Evolutionary conservation across 352 stramenopile genomes (phyloP), one percentile per base, ranked within the genome.

Genomic region (Phytophthora foliorum): DNA sequence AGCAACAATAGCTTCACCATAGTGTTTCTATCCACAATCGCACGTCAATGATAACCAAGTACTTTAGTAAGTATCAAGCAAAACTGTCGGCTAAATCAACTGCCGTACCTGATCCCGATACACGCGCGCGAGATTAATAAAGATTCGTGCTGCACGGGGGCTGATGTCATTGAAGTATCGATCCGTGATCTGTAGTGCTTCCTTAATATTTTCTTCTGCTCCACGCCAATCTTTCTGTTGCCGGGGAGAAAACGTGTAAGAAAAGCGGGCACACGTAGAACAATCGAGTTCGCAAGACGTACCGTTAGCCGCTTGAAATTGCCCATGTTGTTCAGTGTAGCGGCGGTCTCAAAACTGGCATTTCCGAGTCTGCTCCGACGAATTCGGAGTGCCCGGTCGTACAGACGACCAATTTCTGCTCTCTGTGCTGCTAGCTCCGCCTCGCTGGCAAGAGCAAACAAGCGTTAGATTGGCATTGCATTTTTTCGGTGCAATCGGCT

Each of bases 251-350:
- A 21, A 46, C 1, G 44, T 34, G 29, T 34, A 34, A 34, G 29
- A 34, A 32, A 34, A 34, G 29, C 29, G 29, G 8, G 1, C 29
- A 34, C 29, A 34, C 8, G 29, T 8, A 34, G 29, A 34, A 34
- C 3, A 34, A 34, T 14, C 29, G 29, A 34, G n/a, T 13, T 25
- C 13, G 25, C n/a, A 38, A 39, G n/a, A 66, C 67, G 44, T 62
- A 94, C 85, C 70, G 82, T 74, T 11, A 90, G 67, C 25, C 85
- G 82, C 65, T 93, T 93, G 74, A 90, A 92, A 65, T 90, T 95
- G 34, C 88, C 88, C 25, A 95, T 89, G 51, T 95, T 95, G 69
- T 91, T 95, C 6, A 95, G 57, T 13, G 85, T 95, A 6, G 88
- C 81, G 6, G 88, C 88, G 1, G 85, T 93, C 60, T 95, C 88